Conservation (phyloP, 192 early-diverging fungal species). For the Gorgonomyces haynaldii region DNA sequence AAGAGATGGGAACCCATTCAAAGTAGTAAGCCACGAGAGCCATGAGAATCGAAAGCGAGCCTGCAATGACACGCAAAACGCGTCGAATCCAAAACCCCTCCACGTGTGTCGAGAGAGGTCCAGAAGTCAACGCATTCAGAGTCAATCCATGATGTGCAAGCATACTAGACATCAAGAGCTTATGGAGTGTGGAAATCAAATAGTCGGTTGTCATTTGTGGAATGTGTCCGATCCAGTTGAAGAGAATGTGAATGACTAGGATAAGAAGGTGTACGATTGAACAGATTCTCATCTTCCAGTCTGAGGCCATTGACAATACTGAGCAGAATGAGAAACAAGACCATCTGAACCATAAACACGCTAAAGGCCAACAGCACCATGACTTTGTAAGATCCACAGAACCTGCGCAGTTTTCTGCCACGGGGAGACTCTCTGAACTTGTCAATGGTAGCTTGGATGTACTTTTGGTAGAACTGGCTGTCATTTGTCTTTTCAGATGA, state of each 20-base stretch:
- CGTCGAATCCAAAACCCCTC: neutral
- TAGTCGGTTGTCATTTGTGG: neutral
- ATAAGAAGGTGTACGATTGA: no score
- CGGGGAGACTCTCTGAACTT: no score
- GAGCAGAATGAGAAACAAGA: no score
- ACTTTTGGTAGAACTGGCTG: no score
- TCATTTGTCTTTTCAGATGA: no score
- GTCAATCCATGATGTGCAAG: neutral
- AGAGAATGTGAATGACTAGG: constrained; percentile 2
- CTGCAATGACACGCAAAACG: neutral
- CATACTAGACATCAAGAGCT: neutral
- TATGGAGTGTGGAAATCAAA: neutral
- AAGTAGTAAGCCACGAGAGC: neutral
- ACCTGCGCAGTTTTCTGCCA: no score
- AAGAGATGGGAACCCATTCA: neutral
- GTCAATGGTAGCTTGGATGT: no score
- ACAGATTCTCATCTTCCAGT: no score
- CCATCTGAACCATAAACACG: no score
- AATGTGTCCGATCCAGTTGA: neutral
- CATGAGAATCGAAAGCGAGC: neutral
- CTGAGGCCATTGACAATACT: no score
- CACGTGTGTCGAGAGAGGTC: neutral
- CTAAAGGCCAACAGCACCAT: no score
- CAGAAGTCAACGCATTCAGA: neutral
- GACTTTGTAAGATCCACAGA: no score